phyloP scores from a whole-genome alignment of 768 basidiomycete genomes.

The Lactarius sp. region DNA sequence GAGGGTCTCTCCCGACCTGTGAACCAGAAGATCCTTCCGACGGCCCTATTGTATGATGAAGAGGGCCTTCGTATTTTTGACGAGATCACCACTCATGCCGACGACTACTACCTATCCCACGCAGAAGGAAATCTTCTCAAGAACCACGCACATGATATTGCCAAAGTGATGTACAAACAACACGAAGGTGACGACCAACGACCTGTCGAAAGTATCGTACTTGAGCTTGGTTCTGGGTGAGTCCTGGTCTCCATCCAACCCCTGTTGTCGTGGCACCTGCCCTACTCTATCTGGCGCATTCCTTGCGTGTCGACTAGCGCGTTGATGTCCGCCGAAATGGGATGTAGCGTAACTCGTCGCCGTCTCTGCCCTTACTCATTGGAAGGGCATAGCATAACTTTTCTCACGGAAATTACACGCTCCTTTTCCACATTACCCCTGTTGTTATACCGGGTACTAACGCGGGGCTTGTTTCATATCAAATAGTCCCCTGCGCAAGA shows the following conservation, averaged over 20 bases:
- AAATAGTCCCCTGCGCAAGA: conserved; percentile 78
- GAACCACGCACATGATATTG: conserved; percentile 68
- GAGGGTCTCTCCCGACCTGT: conserved; percentile 50
- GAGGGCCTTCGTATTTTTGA: conserved; percentile 83
- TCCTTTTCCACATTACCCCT: neutral
- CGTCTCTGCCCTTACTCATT: neutral
- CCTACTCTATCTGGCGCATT: neutral
- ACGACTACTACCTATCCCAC: conserved; percentile 86
- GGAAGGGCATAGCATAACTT: neutral
- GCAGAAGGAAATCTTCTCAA: conserved; percentile 86
- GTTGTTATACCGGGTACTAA: neutral
- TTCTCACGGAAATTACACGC: neutral
- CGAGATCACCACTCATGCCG: conserved; percentile 68
- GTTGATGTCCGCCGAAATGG: neutral
- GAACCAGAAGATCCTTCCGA: conserved; percentile 65
- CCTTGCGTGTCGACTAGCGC: neutral
- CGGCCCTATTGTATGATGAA: conserved; percentile 83
- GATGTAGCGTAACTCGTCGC: neutral
- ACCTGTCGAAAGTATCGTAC: conserved; percentile 50
- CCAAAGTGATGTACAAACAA: conserved; percentile 57
- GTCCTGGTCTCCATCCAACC: conserved; percentile 31
- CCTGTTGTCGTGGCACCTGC: neutral
- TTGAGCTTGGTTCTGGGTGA: conserved; percentile 95
- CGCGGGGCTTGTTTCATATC: neutral
- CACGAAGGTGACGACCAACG: conserved; percentile 24